A percentile compares a stretch with the other conserved stretches of the same genome.
Evolutionary conservation across 352 stramenopile species (phyloP).

Genomic region (Aphanomyces stellatus): DNA sequence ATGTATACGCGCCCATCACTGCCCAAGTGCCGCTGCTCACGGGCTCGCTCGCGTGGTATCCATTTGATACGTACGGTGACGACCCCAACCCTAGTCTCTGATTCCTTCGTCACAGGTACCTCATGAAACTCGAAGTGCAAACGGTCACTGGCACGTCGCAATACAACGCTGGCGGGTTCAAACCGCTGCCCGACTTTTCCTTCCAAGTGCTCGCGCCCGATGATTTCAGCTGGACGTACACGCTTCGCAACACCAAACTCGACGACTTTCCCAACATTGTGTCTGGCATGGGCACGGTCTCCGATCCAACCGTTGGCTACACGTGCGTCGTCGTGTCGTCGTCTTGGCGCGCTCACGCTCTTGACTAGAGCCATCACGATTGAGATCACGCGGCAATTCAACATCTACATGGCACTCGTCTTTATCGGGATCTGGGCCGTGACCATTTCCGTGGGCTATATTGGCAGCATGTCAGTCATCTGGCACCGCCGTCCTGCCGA

Average conservation of each 20-base stretch:
- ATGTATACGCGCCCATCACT: not conserved
- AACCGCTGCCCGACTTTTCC: not conserved
- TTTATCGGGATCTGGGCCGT: conserved; percentile 17
- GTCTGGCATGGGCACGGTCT: not conserved
- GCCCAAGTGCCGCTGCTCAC: not conserved
- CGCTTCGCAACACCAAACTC: not conserved
- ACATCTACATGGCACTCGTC: conserved; percentile 11
- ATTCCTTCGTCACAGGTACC: not conserved
- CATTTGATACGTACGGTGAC: not conserved
- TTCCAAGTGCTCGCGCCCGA: not conserved
- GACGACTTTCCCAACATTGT: not conserved
- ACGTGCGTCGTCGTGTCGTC: not conserved
- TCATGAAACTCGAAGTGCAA: conserved; percentile 3
- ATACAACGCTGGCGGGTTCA: conserved; percentile 3
- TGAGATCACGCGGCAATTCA: conserved; percentile 8
- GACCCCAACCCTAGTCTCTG: too few relatives aligned
- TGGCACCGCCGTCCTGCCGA: conserved; percentile 8
- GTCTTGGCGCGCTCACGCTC: not conserved
- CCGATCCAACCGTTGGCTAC: not conserved
- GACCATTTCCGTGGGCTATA: conserved; percentile 14
- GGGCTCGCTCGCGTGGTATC: not conserved
- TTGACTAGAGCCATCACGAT: not conserved
- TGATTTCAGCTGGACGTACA: conserved; percentile 14
- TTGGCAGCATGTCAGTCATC: conserved; percentile 19
- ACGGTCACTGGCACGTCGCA: not conserved